A percentile compares a stretch with the other conserved stretches of the same genome.
phyloP scores from a whole-genome alignment of 2,329 filamentous ascomycete species.

The Arthrobotrys sphaeroides region DNA sequence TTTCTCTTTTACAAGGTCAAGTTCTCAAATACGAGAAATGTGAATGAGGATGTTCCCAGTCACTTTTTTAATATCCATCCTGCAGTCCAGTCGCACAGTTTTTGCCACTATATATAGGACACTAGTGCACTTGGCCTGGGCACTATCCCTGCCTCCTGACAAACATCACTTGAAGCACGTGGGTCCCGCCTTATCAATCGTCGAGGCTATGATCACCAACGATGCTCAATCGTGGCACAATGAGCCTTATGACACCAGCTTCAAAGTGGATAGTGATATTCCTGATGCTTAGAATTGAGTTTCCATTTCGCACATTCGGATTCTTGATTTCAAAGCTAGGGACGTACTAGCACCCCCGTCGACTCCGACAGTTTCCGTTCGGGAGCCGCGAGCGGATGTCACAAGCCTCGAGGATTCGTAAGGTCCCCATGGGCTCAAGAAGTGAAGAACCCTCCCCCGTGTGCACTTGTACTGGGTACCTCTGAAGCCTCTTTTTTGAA shows the following conservation, averaged over 20 bases:
- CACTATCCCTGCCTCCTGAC: background rate
- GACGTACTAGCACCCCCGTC: slow-evolving; percentile 10
- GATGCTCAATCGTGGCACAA: background rate
- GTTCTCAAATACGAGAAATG: slow-evolving; percentile 20
- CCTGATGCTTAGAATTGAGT: background rate
- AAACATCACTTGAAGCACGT: slow-evolving; percentile 29
- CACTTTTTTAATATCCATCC: background rate
- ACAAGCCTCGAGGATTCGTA: background rate
- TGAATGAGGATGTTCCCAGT: slow-evolving; percentile 33
- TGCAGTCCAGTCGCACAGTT: background rate
- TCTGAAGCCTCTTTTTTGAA: background rate
- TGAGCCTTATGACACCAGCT: slow-evolving; percentile 24
- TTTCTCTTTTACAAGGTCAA: slow-evolving; percentile 10
- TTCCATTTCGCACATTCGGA: slow-evolving; percentile 41
- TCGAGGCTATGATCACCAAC: background rate
- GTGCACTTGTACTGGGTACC: slow-evolving; percentile 15
- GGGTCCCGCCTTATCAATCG: background rate
- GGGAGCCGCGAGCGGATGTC: slow-evolving; percentile 22
- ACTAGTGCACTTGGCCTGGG: background rate
- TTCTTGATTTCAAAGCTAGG: background rate
- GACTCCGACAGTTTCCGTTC: slow-evolving; percentile 26
- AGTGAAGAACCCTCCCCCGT: background rate
- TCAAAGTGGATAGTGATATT: slow-evolving; percentile 8
- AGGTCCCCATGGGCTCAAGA: background rate
- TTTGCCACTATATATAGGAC: slow-evolving; percentile 48